Evolutionary conservation across 371 early-diverging fungal genomes (phyloP), one percentile per base, ranked within the genome.

Genomic region (Mortierella sp.): DNA sequence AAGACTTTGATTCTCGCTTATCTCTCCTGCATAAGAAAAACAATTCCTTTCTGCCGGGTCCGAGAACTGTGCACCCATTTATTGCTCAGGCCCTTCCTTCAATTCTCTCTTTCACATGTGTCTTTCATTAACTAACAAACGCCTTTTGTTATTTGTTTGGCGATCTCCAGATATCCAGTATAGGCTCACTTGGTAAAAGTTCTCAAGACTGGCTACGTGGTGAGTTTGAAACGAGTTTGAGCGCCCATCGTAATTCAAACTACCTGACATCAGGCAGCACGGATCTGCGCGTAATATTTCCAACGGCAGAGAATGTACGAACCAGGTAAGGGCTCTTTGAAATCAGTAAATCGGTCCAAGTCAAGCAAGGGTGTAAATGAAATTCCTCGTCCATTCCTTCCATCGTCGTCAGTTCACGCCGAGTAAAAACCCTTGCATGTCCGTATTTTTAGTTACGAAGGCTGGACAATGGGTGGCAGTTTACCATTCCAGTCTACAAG

Each of bases 281-380:
- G 5, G 51, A 70, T 51, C 14, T 90, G 81, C 87, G 80, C 82
- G 52, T 89, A 2, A 69, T 90, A 2, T 90, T 80, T 81, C 90
- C 90, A 1, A 88, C 87, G 4, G 84, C 83, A 3, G 82, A 83
- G n/a, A 75, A 89, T 42, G 90, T 90, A 1, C 70, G 82, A 26
- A 80, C 79, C 27, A 87, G 88, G 88, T 86, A 70, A 56, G n/a
- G 26, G 19, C 28, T 50, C 26, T 32, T 44, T 4, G 37, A 14
- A 34, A 34, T 11, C 11, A 1, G 37, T 7, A 34, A 11, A 34
- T 34, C 14, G 37, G 11, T n/a, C n/a, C n/a, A n/a, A n/a, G n/a
- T 34, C 37, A 34, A 34, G 37, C 37, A 34, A 14, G 4, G 37
- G 14, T 34, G 37, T 34, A 14, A 34, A 34, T 7, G 37, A 34